phyloP scores from a whole-genome alignment of 169 alveolate species.

The Plasmodium gaboni region DNA sequence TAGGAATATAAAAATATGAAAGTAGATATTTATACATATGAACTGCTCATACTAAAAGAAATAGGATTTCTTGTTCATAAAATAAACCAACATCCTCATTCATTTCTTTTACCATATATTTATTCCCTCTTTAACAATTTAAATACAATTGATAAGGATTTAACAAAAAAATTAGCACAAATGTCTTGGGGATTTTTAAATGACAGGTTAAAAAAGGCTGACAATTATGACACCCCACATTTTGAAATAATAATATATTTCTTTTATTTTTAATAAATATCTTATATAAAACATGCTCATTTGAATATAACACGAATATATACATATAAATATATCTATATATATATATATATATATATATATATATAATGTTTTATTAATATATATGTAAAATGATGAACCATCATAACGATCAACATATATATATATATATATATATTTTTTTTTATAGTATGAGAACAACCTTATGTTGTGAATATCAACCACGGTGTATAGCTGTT shows the following conservation, averaged over 20 bases:
- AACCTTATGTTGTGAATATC: conserved; percentile 84
- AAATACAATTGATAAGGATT: conserved; percentile 81
- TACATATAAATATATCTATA: too few relatives aligned
- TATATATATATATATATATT: neutral
- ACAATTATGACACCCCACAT: too few relatives aligned
- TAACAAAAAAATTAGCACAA: conserved; percentile 87
- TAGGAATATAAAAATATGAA: conserved; percentile 76
- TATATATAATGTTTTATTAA: too few relatives aligned
- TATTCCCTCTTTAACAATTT: conserved; percentile 89
- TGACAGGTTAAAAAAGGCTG: conserved; percentile 85
- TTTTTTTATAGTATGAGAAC: conserved; percentile 81
- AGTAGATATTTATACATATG: conserved; percentile 89
- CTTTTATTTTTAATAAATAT: neutral
- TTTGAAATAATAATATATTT: neutral
- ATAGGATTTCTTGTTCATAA: conserved; percentile 89
- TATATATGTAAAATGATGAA: too few relatives aligned
- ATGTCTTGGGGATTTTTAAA: conserved; percentile 93
- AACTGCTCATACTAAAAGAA: conserved; percentile 89
- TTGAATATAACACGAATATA: too few relatives aligned
- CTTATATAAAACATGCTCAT: neutral
- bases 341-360: too few relatives aligned
- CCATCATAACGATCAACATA: too few relatives aligned
- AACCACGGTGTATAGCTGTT: conserved; percentile 85
- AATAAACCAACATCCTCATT: conserved; percentile 85
- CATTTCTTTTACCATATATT: conserved; percentile 89